phyloP scores from a whole-genome alignment of 2,329 filamentous ascomycete species.

The Alternaria hordeiaustralica region DNA sequence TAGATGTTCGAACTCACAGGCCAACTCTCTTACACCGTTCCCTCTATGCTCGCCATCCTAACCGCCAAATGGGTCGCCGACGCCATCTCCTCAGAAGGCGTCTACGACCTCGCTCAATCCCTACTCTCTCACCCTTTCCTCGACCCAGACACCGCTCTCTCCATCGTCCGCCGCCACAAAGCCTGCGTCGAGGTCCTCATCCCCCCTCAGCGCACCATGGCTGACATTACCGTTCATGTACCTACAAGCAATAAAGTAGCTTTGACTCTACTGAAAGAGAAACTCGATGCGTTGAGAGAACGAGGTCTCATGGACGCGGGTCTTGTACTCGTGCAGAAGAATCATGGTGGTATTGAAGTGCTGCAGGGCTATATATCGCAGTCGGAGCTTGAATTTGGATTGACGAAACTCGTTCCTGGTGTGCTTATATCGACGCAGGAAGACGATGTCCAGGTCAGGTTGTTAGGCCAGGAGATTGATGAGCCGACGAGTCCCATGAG shows the following conservation, averaged over 20 bases:
- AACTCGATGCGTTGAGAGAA: constrained; percentile 55
- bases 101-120: constrained; percentile 67
- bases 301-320: constrained; percentile 65
- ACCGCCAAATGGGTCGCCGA: constrained; percentile 67
- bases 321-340: constrained; percentile 59
- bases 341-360: constrained; percentile 37
- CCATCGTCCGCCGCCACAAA: constrained; percentile 49
- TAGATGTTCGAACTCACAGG: constrained; percentile 65
- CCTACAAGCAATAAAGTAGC: constrained; percentile 54
- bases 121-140: constrained; percentile 66
- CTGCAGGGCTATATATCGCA: constrained; percentile 64
- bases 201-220: constrained; percentile 62
- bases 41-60: constrained; percentile 66
- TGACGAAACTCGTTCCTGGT: constrained; percentile 45
- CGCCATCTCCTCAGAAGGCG: constrained; percentile 58
- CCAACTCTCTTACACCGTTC: constrained; percentile 63
- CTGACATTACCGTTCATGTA: constrained; percentile 61
- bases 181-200: constrained; percentile 56
- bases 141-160: constrained; percentile 58
- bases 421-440: constrained; percentile 10
- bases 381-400: constrained; percentile 60
- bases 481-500: constrained; percentile 28
- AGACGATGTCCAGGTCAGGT: constrained; percentile 42
- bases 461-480: constrained; percentile 47
- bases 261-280: constrained; percentile 51